These are phyloP conservation scores for Boletus speciosus DNA, from an alignment of 768 basidiomycete genomes.

Conservation along the genomic window DNA sequence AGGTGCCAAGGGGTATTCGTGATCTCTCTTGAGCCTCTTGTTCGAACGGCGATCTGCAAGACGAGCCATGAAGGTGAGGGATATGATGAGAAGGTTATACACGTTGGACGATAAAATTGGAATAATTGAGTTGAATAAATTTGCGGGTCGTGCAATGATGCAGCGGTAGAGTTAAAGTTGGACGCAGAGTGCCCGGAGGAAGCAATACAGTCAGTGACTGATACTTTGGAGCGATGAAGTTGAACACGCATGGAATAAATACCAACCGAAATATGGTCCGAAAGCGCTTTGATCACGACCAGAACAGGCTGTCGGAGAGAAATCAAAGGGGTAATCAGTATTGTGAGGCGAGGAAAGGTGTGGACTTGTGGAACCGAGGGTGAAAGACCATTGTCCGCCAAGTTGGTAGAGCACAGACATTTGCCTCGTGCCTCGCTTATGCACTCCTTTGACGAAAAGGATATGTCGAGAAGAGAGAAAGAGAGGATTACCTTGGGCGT, in stretches of 20 bases:
- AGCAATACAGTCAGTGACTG: conserved; percentile 14
- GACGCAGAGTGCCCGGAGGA: background rate
- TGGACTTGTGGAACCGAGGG: conserved; percentile 22
- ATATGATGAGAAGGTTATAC: conserved; percentile 26
- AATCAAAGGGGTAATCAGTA: conserved; percentile 20
- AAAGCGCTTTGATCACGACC: conserved; percentile 24
- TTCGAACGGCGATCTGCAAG: conserved; percentile 39
- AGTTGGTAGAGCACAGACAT: conserved; percentile 14
- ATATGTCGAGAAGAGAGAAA: conserved; percentile 13
- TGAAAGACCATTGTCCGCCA: conserved; percentile 26
- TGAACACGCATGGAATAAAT: conserved; percentile 27
- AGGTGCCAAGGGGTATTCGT: conserved; percentile 25
- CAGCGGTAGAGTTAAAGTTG: conserved; percentile 5
- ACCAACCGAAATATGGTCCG: conserved; percentile 24
- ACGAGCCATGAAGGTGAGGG: conserved; percentile 35
- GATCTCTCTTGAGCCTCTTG: conserved; percentile 47
- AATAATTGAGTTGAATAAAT: conserved; percentile 1
- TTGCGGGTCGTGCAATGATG: conserved; percentile 13
- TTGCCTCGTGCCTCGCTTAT: conserved; percentile 27
- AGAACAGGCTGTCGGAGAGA: conserved; percentile 20
- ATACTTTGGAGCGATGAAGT: conserved; percentile 5
- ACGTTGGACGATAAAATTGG: background rate
- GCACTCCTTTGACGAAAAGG: conserved; percentile 1
- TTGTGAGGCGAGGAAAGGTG: conserved; percentile 13
- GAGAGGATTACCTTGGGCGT: conserved; percentile 43